Conservation (phyloP, 768 basidiomycete genomes). For the Pholiota microspora region DNA sequence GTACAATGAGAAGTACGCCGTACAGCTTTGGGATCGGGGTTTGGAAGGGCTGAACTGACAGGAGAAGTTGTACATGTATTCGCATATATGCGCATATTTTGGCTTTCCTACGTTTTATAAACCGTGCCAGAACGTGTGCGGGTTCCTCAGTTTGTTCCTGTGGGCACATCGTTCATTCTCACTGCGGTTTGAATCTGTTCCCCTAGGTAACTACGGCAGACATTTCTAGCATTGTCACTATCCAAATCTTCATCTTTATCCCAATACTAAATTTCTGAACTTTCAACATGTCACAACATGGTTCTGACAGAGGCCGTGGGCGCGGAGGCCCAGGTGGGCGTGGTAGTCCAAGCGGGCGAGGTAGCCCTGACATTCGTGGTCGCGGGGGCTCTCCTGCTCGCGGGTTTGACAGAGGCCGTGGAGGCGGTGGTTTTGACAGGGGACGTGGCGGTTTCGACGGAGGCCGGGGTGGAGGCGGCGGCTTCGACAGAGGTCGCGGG, state of each 20-base stretch:
- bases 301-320: constrained; percentile 38
- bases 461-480: constrained; percentile 11
- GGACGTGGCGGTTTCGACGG: constrained; percentile 26
- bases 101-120: too few relatives aligned
- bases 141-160: constrained; percentile 25
- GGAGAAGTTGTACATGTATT: background rate
- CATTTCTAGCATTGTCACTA: background rate
- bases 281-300: constrained; percentile 26
- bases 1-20: background rate
- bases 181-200: constrained; percentile 20
- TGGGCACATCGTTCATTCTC: constrained; percentile 24
- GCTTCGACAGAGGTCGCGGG: constrained; percentile 17
- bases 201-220: constrained; percentile 19
- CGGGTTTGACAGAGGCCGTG: constrained; percentile 19
- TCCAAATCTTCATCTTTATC: constrained; percentile 4
- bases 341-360: constrained; percentile 23
- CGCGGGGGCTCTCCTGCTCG: constrained; percentile 23
- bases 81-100: constrained; percentile 11
- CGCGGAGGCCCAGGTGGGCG: constrained; percentile 28
- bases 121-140: too few relatives aligned
- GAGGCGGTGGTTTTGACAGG: constrained; percentile 23
- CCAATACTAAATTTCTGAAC: constrained; percentile 1
- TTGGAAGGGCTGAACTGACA: background rate
- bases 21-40: too few relatives aligned
- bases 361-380: constrained; percentile 31